phyloP scores from a whole-genome alignment of 768 basidiomycete genomes.

The Serendipita vermifera region DNA sequence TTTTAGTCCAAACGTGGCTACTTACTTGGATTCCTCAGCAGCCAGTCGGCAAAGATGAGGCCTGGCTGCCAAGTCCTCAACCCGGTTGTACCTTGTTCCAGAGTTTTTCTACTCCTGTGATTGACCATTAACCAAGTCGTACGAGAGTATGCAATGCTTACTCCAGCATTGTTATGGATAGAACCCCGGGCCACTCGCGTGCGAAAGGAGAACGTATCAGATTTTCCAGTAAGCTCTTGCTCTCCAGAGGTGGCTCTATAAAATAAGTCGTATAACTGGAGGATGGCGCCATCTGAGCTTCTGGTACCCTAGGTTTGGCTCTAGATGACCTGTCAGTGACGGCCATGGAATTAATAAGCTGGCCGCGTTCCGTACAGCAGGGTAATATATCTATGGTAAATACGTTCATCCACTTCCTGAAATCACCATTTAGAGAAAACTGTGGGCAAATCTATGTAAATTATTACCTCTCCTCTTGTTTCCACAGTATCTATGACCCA shows the following conservation, averaged over 20 bases:
- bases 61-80: slow-evolving; percentile 1
- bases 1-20: too few relatives aligned
- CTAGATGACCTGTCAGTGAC: too few relatives aligned
- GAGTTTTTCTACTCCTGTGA: neutral
- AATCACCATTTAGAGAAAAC: neutral
- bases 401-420: slow-evolving; percentile 8
- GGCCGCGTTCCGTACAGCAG: neutral
- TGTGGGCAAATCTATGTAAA: neutral
- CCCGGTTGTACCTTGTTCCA: slow-evolving; percentile 5
- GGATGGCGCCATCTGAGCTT: neutral
- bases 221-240: too few relatives aligned
- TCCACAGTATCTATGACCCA: neutral
- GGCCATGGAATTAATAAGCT: too few relatives aligned
- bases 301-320: too few relatives aligned
- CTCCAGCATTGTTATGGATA: neutral
- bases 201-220: neutral
- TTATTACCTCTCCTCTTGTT: neutral
- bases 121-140: too few relatives aligned
- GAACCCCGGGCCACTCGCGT: neutral
- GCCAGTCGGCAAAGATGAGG: neutral
- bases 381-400: neutral
- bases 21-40: neutral
- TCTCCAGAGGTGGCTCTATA: neutral
- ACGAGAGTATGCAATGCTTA: too few relatives aligned
- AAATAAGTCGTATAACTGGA: slow-evolving; percentile 8